Conservation (phyloP, 1,284 basidiomycete species). For the Ganoderma lingzhi region DNA sequence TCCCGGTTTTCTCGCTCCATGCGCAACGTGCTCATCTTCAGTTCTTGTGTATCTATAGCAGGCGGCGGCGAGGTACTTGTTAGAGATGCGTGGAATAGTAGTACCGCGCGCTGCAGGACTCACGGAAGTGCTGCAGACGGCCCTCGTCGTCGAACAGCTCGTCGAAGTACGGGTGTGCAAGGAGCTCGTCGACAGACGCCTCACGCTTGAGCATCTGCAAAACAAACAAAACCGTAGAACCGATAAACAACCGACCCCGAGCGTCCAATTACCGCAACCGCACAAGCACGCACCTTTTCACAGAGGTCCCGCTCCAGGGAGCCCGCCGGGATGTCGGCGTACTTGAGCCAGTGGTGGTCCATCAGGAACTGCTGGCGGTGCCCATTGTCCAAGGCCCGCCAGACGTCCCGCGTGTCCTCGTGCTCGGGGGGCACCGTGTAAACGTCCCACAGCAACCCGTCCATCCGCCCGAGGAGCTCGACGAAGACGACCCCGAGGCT, state of each 20-base stretch:
- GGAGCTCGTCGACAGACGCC: not conserved
- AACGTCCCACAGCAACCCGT: not conserved
- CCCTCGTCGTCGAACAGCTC: not conserved
- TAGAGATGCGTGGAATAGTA: not conserved
- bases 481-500: constrained; percentile 23
- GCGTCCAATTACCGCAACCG: not conserved
- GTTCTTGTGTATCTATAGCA: not conserved
- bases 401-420: not conserved
- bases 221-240: not conserved
- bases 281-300: not conserved
- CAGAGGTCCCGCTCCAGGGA: not conserved
- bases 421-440: not conserved
- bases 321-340: not conserved
- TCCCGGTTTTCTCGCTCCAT: not conserved
- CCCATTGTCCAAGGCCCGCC: no score
- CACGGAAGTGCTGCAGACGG: not conserved
- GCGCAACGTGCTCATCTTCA: not conserved
- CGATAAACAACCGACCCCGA: not conserved
- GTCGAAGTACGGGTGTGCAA: not conserved
- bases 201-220: not conserved
- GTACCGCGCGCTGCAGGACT: not conserved
- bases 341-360: not conserved
- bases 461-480: constrained; percentile 17
- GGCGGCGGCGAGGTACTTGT: not conserved
- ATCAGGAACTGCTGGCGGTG: constrained; percentile 6